Conservation (phyloP, 129 eudicot genomes). For the Escallonia rubra region DNA sequence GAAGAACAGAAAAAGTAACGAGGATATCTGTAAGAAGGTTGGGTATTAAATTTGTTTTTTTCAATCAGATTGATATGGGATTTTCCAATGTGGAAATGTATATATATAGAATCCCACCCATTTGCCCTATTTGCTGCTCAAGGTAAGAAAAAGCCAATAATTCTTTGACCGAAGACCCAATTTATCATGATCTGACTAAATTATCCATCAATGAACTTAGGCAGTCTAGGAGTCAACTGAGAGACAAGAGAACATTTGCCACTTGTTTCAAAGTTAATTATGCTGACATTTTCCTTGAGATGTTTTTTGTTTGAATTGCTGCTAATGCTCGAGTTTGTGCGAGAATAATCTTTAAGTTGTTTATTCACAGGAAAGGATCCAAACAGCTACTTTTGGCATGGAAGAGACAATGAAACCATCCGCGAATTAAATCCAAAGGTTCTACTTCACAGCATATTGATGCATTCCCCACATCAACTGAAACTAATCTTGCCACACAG, state of each 20-base stretch:
- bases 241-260: neutral
- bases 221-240: too few relatives aligned
- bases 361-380: slow-evolving; percentile 47
- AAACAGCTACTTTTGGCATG: slow-evolving; percentile 92
- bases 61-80: too few relatives aligned
- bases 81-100: too few relatives aligned
- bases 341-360: slow-evolving; percentile 3
- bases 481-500: neutral
- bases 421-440: slow-evolving; percentile 97
- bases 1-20: too few relatives aligned
- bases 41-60: too few relatives aligned
- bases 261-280: neutral
- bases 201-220: too few relatives aligned
- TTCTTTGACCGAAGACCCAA: too few relatives aligned
- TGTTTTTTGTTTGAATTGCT: neutral
- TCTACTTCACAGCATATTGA: slow-evolving; percentile 1
- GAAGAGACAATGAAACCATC: slow-evolving; percentile 72
- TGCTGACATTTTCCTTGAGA: neutral
- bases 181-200: too few relatives aligned
- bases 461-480: neutral
- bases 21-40: too few relatives aligned
- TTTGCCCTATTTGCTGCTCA: too few relatives aligned
- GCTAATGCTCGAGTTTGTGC: neutral
- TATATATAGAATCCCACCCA: too few relatives aligned
- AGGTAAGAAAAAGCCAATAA: too few relatives aligned